phyloP scores from a whole-genome alignment of 768 basidiomycete species.

The Tremella fuciformis region DNA sequence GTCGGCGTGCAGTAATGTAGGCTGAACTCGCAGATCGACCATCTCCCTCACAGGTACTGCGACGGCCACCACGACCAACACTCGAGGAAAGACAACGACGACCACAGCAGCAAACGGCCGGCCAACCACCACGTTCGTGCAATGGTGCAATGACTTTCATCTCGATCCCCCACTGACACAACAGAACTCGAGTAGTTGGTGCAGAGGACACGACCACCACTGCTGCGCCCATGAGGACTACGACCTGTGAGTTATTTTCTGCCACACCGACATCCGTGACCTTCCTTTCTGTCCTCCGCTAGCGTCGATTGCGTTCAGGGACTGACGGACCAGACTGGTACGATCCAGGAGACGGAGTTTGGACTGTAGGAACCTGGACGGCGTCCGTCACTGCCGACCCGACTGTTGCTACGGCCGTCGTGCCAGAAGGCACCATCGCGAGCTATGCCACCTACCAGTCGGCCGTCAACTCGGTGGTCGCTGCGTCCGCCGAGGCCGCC shows the following conservation, averaged over 20 bases:
- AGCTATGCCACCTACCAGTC: conserved; percentile 39
- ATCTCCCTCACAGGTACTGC: conserved; percentile 5
- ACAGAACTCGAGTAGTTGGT: conserved; percentile 16
- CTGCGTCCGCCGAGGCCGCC: conserved; percentile 24
- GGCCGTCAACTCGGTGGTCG: conserved; percentile 35
- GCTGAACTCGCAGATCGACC: not conserved
- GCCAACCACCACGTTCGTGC: conserved; percentile 3
- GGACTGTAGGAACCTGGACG: conserved; percentile 36
- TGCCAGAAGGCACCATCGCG: conserved; percentile 37
- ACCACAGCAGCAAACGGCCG: conserved; percentile 3
- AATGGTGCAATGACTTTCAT: not conserved
- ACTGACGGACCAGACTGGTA: conserved; percentile 27
- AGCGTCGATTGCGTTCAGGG: not conserved
- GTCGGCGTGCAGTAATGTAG: not conserved
- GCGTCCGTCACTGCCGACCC: conserved; percentile 37
- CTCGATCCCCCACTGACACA: not conserved
- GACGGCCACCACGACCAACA: conserved; percentile 12
- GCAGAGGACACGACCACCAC: conserved; percentile 13
- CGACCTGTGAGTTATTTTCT: conserved; percentile 23
- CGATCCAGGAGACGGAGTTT: conserved; percentile 35
- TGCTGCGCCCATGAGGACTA: conserved; percentile 26
- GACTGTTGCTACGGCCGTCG: conserved; percentile 35
- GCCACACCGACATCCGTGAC: conserved; percentile 1
- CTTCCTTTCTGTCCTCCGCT: conserved; percentile 5
- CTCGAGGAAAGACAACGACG: conserved; percentile 11